Evolutionary conservation across 805 yeast species (phyloP).

Genomic region (Candida oleophila): DNA sequence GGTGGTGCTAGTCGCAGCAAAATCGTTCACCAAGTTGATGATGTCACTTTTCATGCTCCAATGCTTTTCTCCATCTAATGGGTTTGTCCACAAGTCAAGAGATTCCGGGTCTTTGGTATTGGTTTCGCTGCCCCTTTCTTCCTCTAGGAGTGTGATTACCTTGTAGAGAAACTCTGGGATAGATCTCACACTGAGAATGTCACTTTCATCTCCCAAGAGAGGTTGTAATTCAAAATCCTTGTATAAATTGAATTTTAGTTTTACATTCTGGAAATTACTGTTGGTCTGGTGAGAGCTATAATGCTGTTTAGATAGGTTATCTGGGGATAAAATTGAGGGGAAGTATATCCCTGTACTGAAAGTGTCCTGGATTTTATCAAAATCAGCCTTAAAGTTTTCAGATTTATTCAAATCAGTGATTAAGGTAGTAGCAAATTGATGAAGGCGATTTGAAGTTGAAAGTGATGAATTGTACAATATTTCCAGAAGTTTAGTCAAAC

Average conservation of each 20-base stretch:
- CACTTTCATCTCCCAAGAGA: conserved; percentile 4
- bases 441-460: conserved; percentile 22
- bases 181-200: conserved; percentile 25
- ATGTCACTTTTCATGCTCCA: conserved; percentile 35
- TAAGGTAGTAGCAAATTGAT: conserved; percentile 21
- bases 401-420: conserved; percentile 17
- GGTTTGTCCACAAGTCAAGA: conserved; percentile 24
- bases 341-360: conserved; percentile 40
- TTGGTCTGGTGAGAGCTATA: conserved; percentile 25
- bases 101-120: conserved; percentile 6
- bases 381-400: conserved; percentile 22
- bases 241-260: conserved; percentile 35
- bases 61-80: conserved; percentile 30
- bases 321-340: conserved; percentile 34
- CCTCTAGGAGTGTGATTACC: conserved; percentile 10
- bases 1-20: conserved; percentile 7
- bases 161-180: conserved; percentile 30
- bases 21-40: conserved; percentile 20
- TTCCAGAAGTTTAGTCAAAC: conserved; percentile 34
- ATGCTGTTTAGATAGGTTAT: conserved; percentile 18
- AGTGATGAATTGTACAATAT: conserved; percentile 27
- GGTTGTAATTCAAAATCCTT: conserved; percentile 42
- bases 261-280: conserved; percentile 38
- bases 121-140: conserved; percentile 15
- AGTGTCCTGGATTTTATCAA: conserved; percentile 18